phyloP scores from a whole-genome alignment of 345 rosid genomes.

The Populus ilicifolia region DNA sequence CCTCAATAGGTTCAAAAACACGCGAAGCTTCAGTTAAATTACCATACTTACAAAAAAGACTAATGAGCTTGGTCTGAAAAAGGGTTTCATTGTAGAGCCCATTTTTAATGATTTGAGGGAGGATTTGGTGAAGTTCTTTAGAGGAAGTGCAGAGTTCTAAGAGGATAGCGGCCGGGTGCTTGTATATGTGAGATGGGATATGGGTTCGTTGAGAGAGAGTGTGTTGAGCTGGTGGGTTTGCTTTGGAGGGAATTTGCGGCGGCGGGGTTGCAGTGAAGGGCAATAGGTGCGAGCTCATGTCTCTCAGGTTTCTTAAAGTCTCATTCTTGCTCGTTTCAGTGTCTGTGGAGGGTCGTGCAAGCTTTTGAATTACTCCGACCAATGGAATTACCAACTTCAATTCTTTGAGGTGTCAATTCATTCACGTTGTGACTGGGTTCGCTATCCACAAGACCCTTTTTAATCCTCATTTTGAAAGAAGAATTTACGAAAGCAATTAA shows the following conservation, averaged over 20 bases:
- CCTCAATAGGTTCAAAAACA: conserved; percentile 60
- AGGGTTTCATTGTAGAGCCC: conserved; percentile 53
- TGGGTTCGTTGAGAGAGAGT: conserved; percentile 46
- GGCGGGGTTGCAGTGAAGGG: conserved; percentile 12
- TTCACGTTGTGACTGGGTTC: no score
- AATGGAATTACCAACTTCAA: no score
- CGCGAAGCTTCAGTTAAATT: conserved; percentile 60
- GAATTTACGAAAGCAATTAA: no score
- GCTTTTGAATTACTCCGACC: no score
- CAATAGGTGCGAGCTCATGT: conserved; percentile 33
- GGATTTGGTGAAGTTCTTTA: conserved; percentile 52
- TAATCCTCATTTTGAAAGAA: no score
- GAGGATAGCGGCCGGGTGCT: conserved; percentile 72
- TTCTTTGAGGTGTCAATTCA: no score
- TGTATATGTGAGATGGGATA: conserved; percentile 65
- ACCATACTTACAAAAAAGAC: conserved; percentile 68
- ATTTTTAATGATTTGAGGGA: conserved; percentile 60
- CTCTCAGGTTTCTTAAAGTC: not conserved
- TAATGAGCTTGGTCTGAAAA: conserved; percentile 77
- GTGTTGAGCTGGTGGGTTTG: conserved; percentile 14
- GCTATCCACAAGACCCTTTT: no score
- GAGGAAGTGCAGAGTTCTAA: conserved; percentile 61
- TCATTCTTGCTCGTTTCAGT: not conserved
- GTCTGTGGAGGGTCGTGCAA: no score
- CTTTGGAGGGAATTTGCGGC: not conserved